A percentile compares a stretch with the other conserved stretches of the same genome.
Conservation (phyloP, 2,329 filamentous ascomycete genomes). For the Cladosporium velox region DNA sequence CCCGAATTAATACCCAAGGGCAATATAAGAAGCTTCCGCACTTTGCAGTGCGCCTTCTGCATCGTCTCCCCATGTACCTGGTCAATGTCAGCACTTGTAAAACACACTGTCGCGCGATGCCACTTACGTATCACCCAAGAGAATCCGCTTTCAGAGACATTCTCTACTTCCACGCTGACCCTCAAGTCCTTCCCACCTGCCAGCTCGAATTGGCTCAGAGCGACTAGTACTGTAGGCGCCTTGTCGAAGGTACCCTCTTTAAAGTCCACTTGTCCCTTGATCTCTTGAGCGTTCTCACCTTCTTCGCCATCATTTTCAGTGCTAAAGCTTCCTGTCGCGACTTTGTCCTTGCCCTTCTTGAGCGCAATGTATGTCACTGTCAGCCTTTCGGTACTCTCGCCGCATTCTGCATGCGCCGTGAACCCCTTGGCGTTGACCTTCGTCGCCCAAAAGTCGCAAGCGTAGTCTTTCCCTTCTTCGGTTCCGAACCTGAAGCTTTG, state of each 20-base stretch:
- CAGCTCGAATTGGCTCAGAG: constrained; percentile 17
- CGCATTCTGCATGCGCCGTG: constrained; percentile 23
- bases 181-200: constrained; percentile 17
- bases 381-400: constrained; percentile 22
- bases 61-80: constrained; percentile 17
- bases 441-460: constrained; percentile 21
- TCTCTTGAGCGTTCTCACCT: constrained; percentile 10
- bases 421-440: constrained; percentile 24
- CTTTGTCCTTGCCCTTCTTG: constrained; percentile 25
- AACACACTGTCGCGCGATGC: background rate
- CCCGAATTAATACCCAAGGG: constrained; percentile 18
- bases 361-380: constrained; percentile 24
- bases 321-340: constrained; percentile 24
- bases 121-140: constrained; percentile 19
- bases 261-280: constrained; percentile 22
- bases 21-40: constrained; percentile 18
- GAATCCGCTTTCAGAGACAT: constrained; percentile 15
- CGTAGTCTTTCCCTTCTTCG: constrained; percentile 15
- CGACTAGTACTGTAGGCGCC: constrained; percentile 25
- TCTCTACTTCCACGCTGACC: constrained; percentile 17
- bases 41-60: constrained; percentile 7
- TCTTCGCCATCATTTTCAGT: constrained; percentile 17
- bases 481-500: constrained; percentile 24
- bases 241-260: constrained; percentile 20
- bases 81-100: background rate